Conservation (phyloP, 768 basidiomycete genomes). For the Boletus rubroflammeus region DNA sequence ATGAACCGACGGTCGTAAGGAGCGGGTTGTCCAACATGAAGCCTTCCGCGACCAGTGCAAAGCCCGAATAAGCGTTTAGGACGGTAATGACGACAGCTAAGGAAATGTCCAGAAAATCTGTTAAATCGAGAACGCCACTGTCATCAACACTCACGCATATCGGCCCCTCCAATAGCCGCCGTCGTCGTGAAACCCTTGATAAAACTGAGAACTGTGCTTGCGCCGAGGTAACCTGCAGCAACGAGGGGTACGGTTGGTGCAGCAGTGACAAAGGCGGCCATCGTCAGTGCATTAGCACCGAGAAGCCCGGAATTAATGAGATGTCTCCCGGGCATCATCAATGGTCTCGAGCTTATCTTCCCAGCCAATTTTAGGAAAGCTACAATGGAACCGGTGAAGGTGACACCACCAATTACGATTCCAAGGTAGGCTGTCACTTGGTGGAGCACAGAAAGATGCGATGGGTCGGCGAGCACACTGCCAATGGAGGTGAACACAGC, state of each 20-base stretch:
- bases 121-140: background rate
- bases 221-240: constrained; percentile 75
- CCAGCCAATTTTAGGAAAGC: constrained; percentile 88
- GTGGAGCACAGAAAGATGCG: constrained; percentile 70
- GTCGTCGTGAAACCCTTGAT: constrained; percentile 85
- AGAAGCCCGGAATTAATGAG: constrained; percentile 70
- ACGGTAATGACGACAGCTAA: constrained; percentile 88
- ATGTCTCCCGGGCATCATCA: constrained; percentile 74
- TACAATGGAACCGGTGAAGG: constrained; percentile 87
- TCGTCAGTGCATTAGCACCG: constrained; percentile 63
- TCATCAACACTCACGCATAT: constrained; percentile 69
- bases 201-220: constrained; percentile 74
- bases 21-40: constrained; percentile 89
- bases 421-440: constrained; percentile 83
- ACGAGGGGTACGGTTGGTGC: constrained; percentile 67
- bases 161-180: constrained; percentile 89
- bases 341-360: constrained; percentile 70
- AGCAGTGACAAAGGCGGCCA: constrained; percentile 74
- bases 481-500: constrained; percentile 84
- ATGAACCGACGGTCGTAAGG: constrained; percentile 76
- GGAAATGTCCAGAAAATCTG: constrained; percentile 5
- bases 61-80: constrained; percentile 86
- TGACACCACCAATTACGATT: constrained; percentile 82
- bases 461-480: constrained; percentile 69
- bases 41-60: constrained; percentile 88